phyloP scores from a whole-genome alignment of 2,329 filamentous ascomycete species.

The Fusarium acutatum region DNA sequence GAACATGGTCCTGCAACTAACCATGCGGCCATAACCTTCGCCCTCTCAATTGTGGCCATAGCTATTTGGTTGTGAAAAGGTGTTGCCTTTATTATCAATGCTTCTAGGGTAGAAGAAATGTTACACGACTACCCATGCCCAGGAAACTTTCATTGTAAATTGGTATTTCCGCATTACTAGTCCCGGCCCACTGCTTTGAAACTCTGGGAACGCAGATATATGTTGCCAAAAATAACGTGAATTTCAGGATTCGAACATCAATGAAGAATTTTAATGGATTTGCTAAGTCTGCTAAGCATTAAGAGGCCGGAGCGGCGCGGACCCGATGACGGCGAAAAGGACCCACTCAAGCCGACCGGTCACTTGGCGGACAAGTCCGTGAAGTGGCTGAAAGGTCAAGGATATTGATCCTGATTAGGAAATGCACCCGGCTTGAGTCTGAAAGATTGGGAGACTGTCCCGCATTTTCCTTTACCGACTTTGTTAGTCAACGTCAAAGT shows the following conservation, averaged over 20 bases:
- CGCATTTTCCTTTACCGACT: constrained; percentile 6
- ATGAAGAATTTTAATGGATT: background rate
- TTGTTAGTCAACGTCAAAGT: constrained; percentile 1
- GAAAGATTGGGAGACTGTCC: background rate
- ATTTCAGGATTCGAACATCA: background rate
- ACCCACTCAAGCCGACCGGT: constrained; percentile 24
- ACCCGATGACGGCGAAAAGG: constrained; percentile 14
- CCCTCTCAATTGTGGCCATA: constrained; percentile 5
- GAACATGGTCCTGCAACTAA: background rate
- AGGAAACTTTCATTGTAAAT: background rate
- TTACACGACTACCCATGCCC: background rate
- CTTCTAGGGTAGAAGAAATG: constrained; percentile 12
- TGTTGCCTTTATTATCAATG: background rate
- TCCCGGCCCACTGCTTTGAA: background rate
- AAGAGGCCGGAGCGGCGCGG: constrained; percentile 30
- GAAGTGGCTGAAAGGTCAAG: constrained; percentile 20
- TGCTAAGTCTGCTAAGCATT: background rate
- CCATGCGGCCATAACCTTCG: background rate
- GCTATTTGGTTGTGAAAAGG: background rate
- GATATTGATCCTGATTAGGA: constrained; percentile 7
- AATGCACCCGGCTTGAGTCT: constrained; percentile 7
- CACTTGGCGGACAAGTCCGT: constrained; percentile 19
- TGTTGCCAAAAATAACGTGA: constrained; percentile 29
- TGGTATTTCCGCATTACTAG: background rate
- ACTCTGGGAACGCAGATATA: background rate